Percentiles rank a stretch among this genome's conserved stretches.
These are phyloP conservation scores for Penstemon newberryi DNA, from an alignment of 257 asterid species.

Conservation along the genomic window DNA sequence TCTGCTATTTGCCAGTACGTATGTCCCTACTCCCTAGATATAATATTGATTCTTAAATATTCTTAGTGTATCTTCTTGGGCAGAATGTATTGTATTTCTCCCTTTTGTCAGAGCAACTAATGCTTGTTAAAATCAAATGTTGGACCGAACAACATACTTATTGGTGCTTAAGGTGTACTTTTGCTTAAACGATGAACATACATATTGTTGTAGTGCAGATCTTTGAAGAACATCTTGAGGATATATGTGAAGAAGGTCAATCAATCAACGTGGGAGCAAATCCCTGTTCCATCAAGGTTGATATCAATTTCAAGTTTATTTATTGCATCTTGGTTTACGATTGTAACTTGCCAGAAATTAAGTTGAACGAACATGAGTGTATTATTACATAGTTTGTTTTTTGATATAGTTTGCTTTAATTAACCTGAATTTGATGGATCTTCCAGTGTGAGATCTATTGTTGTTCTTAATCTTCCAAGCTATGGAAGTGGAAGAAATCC, in stretches of 20 bases:
- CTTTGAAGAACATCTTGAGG: slow-evolving; percentile 88
- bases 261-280: slow-evolving; percentile 75
- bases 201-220: slow-evolving; percentile 51
- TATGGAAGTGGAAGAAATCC: slow-evolving; percentile 98
- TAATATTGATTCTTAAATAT: not conserved
- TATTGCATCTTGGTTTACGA: slow-evolving; percentile 12
- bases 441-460: slow-evolving; percentile 88
- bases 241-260: slow-evolving; percentile 87
- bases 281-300: slow-evolving; percentile 87
- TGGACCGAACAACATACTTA: too few relatives aligned
- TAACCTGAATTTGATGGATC: slow-evolving; percentile 26
- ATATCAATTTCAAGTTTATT: slow-evolving; percentile 20
- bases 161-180: too few relatives aligned
- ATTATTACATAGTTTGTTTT: slow-evolving; percentile 12
- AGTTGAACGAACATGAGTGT: slow-evolving; percentile 4
- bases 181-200: too few relatives aligned
- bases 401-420: slow-evolving; percentile 16
- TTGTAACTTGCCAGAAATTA: slow-evolving; percentile 4
- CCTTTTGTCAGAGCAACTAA: too few relatives aligned
- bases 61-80: not conserved
- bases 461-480: slow-evolving; percentile 90
- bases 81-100: too few relatives aligned
- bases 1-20: not conserved
- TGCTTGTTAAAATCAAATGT: too few relatives aligned
- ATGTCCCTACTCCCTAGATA: not conserved